Percentiles rank a stretch among this genome's conserved stretches.
Conservation (phyloP, 805 yeast species). For the Saccharomyces paradoxus region DNA sequence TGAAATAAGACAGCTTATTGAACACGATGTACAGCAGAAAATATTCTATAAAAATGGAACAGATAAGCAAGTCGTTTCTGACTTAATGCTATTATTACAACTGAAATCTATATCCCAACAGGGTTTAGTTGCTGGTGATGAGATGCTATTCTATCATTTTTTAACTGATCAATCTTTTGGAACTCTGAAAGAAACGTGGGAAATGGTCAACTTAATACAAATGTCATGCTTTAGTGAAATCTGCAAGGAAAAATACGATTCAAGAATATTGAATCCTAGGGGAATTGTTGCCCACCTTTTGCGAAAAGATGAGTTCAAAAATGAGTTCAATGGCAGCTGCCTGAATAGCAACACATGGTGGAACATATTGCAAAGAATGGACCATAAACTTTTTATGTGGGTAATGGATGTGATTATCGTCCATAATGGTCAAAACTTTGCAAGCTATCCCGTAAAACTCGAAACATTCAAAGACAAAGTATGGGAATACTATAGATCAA, state of each 20-base stretch:
- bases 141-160: constrained; percentile 26
- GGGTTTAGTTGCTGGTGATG: constrained; percentile 32
- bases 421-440: constrained; percentile 29
- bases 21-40: constrained; percentile 9
- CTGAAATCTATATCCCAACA: constrained; percentile 30
- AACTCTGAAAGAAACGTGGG: constrained; percentile 21
- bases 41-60: constrained; percentile 3
- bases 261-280: constrained; percentile 24
- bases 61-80: constrained; percentile 8
- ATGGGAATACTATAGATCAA: constrained; percentile 28
- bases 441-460: constrained; percentile 24
- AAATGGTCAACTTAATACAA: constrained; percentile 24
- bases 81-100: constrained; percentile 24
- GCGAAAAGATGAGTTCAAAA: constrained; percentile 19
- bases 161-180: constrained; percentile 11
- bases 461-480: constrained; percentile 9
- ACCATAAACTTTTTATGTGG: constrained; percentile 29
- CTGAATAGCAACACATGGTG: constrained; percentile 27
- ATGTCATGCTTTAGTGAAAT: constrained; percentile 24
- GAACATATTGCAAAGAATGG: constrained; percentile 24
- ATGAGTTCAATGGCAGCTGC: constrained; percentile 21
- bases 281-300: constrained; percentile 26
- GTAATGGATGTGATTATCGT: constrained; percentile 25
- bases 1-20: constrained; percentile 22
- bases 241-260: constrained; percentile 21